phyloP scores from a whole-genome alignment of 1,284 basidiomycete species.

The Vanrija sp. region DNA sequence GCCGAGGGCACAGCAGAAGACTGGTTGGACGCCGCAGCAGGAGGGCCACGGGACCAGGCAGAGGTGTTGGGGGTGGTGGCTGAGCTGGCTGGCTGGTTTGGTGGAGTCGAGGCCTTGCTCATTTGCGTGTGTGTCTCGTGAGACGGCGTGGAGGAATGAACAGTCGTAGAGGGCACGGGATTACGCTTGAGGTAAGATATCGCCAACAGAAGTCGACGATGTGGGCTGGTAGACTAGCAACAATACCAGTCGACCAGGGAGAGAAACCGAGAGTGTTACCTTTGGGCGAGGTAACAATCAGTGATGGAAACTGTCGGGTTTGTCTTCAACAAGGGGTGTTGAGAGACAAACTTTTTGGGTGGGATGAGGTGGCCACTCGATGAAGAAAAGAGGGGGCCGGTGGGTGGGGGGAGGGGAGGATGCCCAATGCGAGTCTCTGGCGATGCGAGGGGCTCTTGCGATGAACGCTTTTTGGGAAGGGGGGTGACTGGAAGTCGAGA shows the following conservation, averaged over 20 bases:
- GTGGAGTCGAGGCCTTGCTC: slow-evolving; percentile 30
- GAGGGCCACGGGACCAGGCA: slow-evolving; percentile 43
- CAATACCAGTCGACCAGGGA: neutral
- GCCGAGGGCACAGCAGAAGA: slow-evolving; percentile 29
- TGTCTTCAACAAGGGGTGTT: no score
- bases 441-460: slow-evolving; percentile 1
- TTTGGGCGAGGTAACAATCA: no score
- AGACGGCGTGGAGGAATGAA: neutral
- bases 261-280: neutral
- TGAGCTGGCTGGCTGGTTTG: slow-evolving; percentile 20
- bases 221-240: no score
- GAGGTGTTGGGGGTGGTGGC: slow-evolving; percentile 23
- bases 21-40: slow-evolving; percentile 24
- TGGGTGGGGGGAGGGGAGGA: neutral
- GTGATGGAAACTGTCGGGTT: no score
- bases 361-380: no score
- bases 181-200: no score
- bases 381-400: neutral
- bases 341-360: neutral
- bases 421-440: neutral
- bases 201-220: no score
- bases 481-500: neutral
- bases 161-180: neutral
- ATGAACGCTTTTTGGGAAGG: slow-evolving; percentile 6
- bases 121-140: slow-evolving; percentile 25